A percentile compares a stretch with the other conserved stretches of the same genome.
phyloP scores from a whole-genome alignment of 2,329 filamentous ascomycete species.

The Colletotrichum trifolii region DNA sequence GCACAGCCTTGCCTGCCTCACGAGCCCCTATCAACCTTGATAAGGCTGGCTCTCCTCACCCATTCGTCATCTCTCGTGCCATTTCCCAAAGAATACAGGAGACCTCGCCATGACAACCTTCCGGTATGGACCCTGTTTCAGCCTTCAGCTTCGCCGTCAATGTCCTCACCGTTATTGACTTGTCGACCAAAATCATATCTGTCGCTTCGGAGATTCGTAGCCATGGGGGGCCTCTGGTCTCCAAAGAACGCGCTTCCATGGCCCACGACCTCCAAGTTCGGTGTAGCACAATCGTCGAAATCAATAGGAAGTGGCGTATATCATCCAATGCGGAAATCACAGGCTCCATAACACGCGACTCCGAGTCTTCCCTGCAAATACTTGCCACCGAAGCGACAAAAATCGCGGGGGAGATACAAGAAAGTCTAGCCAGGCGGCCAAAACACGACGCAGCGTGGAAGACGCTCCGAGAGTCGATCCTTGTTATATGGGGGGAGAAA shows the following conservation, averaged over 20 bases:
- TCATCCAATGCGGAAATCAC: neutral
- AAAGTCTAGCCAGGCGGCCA: neutral
- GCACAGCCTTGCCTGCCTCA: neutral
- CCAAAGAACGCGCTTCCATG: neutral
- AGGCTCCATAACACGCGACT: neutral
- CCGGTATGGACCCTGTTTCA: neutral
- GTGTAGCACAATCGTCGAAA: neutral
- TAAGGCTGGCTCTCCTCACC: neutral
- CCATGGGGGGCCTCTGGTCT: neutral
- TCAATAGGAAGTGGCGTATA: neutral
- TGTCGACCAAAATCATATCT: neutral
- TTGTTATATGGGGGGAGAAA: neutral
- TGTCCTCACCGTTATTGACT: neutral
- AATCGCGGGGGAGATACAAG: neutral
- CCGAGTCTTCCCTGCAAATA: neutral
- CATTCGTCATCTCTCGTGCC: neutral
- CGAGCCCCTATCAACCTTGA: too few species aligned
- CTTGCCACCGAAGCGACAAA: neutral
- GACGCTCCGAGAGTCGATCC: neutral
- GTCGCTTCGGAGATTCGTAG: constrained; percentile 2
- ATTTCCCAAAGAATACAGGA: neutral
- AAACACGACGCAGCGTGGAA: neutral
- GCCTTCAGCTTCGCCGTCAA: constrained; percentile 10
- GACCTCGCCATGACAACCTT: neutral
- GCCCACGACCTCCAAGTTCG: neutral